Evolutionary conservation across 2,329 filamentous ascomycete genomes (phyloP), one percentile per base, ranked within the genome.

Genomic region (Trichocomaceae sp.): DNA sequence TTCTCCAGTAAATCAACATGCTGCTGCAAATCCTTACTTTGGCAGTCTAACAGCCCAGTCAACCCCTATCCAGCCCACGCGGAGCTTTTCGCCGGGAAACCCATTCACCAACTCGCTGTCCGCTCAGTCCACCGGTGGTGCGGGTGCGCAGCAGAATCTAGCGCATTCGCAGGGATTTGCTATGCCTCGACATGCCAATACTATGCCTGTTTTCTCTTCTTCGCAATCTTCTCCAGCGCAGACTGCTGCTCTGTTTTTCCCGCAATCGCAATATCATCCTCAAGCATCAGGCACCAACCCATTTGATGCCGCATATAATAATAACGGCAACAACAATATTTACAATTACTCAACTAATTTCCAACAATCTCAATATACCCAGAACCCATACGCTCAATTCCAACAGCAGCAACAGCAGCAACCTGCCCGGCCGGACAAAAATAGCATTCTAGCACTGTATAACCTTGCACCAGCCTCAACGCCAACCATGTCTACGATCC

Each of bases 371-470:
- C 57, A 62, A 35, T 55, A 47, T 49, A 60, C 57, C 50, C 68
- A 71, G 8, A 47, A 55, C 29, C 47, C 54, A 33, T 54, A 57
- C 45, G 23, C 52, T 6, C 50, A 54, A 20, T 49, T 39, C 15
- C 55, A 57, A 22, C 63, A 64, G 35, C 62, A 35, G 12, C 31
- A 35, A 5, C 31, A 35, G 4, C 75, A 77, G 59, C 66, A 67
- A 44, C 75, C 73, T 3, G 69, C 71, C 19, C 69, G 72, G 35
- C 65, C 77, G 57, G 73, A 77, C 56, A 78, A 77, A 60, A 70
- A 67, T 37, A 73, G 70, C 50, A 77, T 77, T 47, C 65, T 77
- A 35, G 71, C 75, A 13, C 63, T 77, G 12, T 77, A 76, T 59
- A 76, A 72, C 53, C 68, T 76, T 52, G 70, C 73, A 13, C 66